Conservation (phyloP, 2,329 filamentous ascomycete species). For the Purpureocillium takamizusanense region DNA sequence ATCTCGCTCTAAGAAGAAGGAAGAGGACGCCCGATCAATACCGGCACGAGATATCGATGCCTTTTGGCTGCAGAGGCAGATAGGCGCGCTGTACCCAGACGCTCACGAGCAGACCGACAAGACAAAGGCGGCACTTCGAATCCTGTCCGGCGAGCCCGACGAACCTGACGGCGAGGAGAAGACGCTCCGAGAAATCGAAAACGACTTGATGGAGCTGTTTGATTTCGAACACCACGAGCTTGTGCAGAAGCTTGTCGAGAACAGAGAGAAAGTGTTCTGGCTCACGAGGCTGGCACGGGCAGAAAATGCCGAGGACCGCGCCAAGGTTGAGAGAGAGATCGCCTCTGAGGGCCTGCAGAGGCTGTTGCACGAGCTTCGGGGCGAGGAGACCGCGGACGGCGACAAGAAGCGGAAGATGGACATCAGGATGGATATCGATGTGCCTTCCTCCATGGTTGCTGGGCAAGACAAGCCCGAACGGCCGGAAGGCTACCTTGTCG, state of each 20-base stretch:
- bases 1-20: conserved; percentile 34
- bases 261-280: conserved; percentile 93
- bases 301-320: conserved; percentile 67
- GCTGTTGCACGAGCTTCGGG: conserved; percentile 82
- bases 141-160: conserved; percentile 67
- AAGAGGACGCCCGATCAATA: conserved; percentile 53
- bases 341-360: conserved; percentile 74
- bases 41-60: conserved; percentile 88
- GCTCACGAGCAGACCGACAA: conserved; percentile 92
- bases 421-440: conserved; percentile 92
- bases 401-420: conserved; percentile 62
- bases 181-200: conserved; percentile 85
- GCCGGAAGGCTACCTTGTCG: conserved; percentile 60
- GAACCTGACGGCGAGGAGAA: conserved; percentile 70
- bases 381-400: conserved; percentile 53
- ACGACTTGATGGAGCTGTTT: conserved; percentile 96
- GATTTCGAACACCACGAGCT: conserved; percentile 94
- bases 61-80: conserved; percentile 92
- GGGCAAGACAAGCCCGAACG: conserved; percentile 43
- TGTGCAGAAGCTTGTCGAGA: conserved; percentile 82
- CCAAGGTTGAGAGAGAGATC: conserved; percentile 83
- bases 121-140: conserved; percentile 72
- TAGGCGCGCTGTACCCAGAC: conserved; percentile 80
- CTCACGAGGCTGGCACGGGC: conserved; percentile 78
- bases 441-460: conserved; percentile 50